Evolutionary conservation across 345 rosid species (phyloP), one percentile per base, ranked within the genome.

Genomic region (Anastatica hierochuntica): DNA sequence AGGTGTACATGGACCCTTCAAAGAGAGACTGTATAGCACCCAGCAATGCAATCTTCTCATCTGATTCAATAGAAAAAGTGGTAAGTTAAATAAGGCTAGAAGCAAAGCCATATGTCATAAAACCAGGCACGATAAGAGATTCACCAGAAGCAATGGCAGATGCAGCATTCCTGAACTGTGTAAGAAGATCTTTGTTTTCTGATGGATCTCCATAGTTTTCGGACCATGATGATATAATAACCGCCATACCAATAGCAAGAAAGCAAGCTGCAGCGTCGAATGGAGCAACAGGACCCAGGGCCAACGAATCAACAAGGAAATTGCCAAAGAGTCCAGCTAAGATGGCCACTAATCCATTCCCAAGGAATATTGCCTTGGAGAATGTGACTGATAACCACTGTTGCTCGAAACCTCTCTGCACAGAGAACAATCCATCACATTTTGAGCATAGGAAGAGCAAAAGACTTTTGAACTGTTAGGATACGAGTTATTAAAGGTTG

Each of bases 1-100:
- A 90, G 55, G 97, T 84, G 69, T 86, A 90, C 97, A 90, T 90
- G 37, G 96, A 86, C 46, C 97, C 97, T 79, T 90, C 96, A 69
- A 90, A 90, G n/a, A 90, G 80, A 43, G 97, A 90, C 70, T 86
- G 94, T 17, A 86, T 90, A 19, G 90, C 97, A 20, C 97, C 97
- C 64, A 86, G 75, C 77, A 90, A 64, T 3, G 92, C 90, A 43
- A 90, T 84, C 67, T 84, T 90, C 62, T 90, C 97, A 84, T 90
- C 97, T 90, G 78, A 47, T 49, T 50, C 14, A 26, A 47, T 40
- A 38, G 36, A 8, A 17, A 61, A 39, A 5, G 59, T 13, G 42
- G 58, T 68, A 43, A 68, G 47, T 33, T 40, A 33, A 53, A 55
- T 13, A n/a, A 41, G 10, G 33, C 23, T 24, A 20, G 42, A 31